Conservation (phyloP, 441 rosid genomes). For the California macrophylla region DNA sequence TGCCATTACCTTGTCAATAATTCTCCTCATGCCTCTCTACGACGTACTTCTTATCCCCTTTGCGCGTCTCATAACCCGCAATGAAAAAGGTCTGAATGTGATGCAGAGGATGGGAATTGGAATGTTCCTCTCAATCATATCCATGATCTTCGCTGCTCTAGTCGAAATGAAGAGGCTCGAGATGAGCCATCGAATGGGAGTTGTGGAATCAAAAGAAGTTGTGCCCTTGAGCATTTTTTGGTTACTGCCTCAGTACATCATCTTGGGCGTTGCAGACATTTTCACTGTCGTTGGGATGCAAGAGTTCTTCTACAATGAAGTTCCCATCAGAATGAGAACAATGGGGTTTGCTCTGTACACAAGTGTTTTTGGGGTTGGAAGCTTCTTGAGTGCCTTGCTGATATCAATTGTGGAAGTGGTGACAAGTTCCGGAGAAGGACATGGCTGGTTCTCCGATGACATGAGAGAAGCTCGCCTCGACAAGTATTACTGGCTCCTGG, state of each 20-base stretch:
- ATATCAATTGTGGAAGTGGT: conserved; percentile 47
- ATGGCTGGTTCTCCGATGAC: conserved; percentile 78
- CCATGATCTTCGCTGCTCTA: conserved; percentile 68
- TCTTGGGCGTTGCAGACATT: conserved; percentile 71
- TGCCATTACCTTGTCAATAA: conserved; percentile 66
- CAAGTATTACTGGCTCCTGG: conserved; percentile 68
- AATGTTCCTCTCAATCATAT: conserved; percentile 65
- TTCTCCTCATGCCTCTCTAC: conserved; percentile 74
- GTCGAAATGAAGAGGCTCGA: conserved; percentile 59
- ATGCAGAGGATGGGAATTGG: conserved; percentile 85
- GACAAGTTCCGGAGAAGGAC: conserved; percentile 30
- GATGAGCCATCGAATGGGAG: conserved; percentile 25
- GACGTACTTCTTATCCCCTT: conserved; percentile 54
- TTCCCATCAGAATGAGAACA: conserved; percentile 68
- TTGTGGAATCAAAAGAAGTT: conserved; percentile 15
- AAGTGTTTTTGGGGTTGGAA: conserved; percentile 84
- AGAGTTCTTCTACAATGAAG: conserved; percentile 82
- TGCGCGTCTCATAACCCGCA: conserved; percentile 32
- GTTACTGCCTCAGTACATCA: conserved; percentile 74
- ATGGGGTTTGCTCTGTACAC: conserved; percentile 86
- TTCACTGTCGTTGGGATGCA: conserved; percentile 95
- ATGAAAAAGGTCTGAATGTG: conserved; percentile 46
- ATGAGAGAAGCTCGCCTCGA: conserved; percentile 71
- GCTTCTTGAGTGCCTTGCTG: conserved; percentile 67
- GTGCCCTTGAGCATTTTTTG: conserved; percentile 61